Base-by-base conservation (phyloP, 164 flowering plant species). In the Stephania yunnanensis region DNA sequence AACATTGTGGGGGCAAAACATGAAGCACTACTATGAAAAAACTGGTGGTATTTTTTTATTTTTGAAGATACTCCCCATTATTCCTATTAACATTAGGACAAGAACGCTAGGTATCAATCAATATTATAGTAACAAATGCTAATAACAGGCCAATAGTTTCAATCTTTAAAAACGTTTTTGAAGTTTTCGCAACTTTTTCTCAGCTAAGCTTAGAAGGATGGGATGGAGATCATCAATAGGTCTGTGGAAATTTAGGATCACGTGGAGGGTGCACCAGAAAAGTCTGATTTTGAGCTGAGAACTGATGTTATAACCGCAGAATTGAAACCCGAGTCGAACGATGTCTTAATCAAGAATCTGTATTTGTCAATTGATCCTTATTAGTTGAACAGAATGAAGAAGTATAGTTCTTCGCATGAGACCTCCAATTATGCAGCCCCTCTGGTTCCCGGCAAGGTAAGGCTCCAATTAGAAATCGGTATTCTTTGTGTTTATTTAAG, bases 341-440 rank as follows among this genome's bases (percentile, higher is more conserved):
- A 81, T 58, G 80, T 89, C 15, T 75, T 87, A 9, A 87, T 91
- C 10, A 89, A 89, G 71, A 91, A 87, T 75, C 77, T 89, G 20
- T 87, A 85, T 44, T 76, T 92, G 0, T 92, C 97, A 1, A 83
- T 91, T 50, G 95, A 92, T 79, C 95, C 97, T 46, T 92, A 91
- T 80, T 90, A 89, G 83, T 3, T 91, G 7, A 91, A 91, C 78
- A 89, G 95, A 46, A 88, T 92, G 92, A 89, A 90, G 81, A 77
- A 77, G 31, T 30, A 64, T 25, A 86, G 90, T 70, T 74, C 88
- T 5, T 85, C 97, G 0, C 92, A 90, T 7, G 71, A 68, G n/a
- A 44, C 84, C 2, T 22, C n/a, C 15, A 63, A 31, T 45, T 84
- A 73, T 50, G 65, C 92, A 0, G 46, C 19, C 17, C 68, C 74